Base-by-base conservation (phyloP, 257 asterid genomes). In the Plantago elongata region DNA sequence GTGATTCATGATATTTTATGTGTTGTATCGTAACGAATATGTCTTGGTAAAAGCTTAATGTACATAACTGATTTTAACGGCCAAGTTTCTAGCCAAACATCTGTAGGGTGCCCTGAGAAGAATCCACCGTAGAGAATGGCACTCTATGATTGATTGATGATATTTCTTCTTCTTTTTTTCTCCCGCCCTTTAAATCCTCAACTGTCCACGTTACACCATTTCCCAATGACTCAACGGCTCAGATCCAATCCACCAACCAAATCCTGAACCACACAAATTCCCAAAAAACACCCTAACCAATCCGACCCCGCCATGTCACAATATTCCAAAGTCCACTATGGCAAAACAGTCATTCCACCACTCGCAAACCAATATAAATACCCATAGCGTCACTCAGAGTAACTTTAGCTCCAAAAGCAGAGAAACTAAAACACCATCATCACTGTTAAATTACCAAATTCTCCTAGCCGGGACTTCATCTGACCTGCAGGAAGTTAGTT, bases 41-140 rank as follows among this genome's bases (percentile, higher is more conserved):
- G n/a, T n/a, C n/a, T n/a, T n/a, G n/a, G n/a, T n/a, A n/a, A n/a
- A n/a, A n/a, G n/a, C n/a, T n/a, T n/a, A n/a, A 22, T 22, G 27
- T 2, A 22, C 27, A 22, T 22, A 22, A 22, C 27, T 22, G 27
- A 1, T 22, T 22, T 22, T 22, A 22, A 22, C 27, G 1, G 27
- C 2, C 27, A 22, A 22, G 2, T 22, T 22, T 22, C 1, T 22
- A 22, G 27, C 27, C 27, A 22, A 22, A 22, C 27, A 22, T 22
- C 27, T 22, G 27, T 22, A 22, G 27, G 27, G 27, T 22, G 27
- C 27, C 79, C 76, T 81, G 83, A 86, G 74, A 64, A 9, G 46
- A 7, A 63, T 84, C 93, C 85, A 86, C 89, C 75, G 69, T 34
- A 22, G 74, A 75, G 84, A 69, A 79, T 82, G 90, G 90, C 72